Conservation (phyloP, 2,329 filamentous ascomycete genomes). For the Colletotrichum liaoningense region DNA sequence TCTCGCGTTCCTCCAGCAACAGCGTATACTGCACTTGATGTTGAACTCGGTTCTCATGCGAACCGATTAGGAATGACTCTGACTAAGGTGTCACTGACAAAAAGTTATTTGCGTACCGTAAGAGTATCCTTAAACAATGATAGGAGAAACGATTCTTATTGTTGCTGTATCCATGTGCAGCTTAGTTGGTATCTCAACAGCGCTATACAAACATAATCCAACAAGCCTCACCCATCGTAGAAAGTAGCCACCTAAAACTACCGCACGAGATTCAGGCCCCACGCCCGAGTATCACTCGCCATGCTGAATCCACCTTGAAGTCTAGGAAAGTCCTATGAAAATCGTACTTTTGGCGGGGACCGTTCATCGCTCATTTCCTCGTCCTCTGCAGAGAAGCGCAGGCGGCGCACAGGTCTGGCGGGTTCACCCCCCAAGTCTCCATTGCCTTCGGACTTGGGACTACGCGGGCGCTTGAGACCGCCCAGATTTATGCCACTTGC, state of each 20-base stretch:
- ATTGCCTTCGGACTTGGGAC: slow-evolving; percentile 18
- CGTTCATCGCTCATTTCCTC: not conserved
- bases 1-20: not conserved
- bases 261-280: not conserved
- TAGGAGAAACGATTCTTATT: not conserved
- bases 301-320: not conserved
- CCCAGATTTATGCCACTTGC: slow-evolving; percentile 6
- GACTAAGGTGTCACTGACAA: not conserved
- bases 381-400: slow-evolving; percentile 42
- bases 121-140: not conserved
- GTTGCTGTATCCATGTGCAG: not conserved
- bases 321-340: not conserved
- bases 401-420: slow-evolving; percentile 45
- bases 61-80: not conserved
- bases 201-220: not conserved
- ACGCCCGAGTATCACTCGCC: not conserved
- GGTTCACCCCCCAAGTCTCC: slow-evolving; percentile 29
- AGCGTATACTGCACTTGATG: too few species aligned
- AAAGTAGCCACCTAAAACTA: not conserved
- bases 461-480: slow-evolving; percentile 41
- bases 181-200: too few species aligned
- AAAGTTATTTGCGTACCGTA: not conserved
- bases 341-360: not conserved
- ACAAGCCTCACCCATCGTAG: not conserved
- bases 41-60: not conserved